Evolutionary conservation across 257 asterid genomes (phyloP).

Genomic region (Fraxinus americana): DNA sequence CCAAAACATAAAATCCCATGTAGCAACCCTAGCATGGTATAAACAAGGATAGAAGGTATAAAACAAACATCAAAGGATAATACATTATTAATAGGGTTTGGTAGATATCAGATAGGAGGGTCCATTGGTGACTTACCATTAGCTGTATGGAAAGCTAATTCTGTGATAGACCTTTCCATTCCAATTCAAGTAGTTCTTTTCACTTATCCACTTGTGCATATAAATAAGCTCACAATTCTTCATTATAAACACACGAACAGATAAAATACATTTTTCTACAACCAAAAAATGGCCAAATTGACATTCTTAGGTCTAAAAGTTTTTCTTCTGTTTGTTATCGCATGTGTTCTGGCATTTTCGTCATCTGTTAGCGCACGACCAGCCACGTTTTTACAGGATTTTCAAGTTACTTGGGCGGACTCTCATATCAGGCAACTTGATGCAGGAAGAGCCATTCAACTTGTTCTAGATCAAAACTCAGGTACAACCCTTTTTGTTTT

Average conservation of each 20-base stretch:
- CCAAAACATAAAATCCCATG: too few species aligned
- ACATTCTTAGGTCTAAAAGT: not conserved
- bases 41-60: not conserved
- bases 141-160: conserved; percentile 65
- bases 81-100: conserved; percentile 34
- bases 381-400: conserved; percentile 73
- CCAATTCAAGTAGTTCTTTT: conserved; percentile 31
- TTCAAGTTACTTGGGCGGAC: conserved; percentile 59
- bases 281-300: conserved; percentile 31
- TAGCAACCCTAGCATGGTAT: too few species aligned
- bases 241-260: conserved; percentile 19
- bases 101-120: conserved; percentile 33
- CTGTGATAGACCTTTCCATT: conserved; percentile 25
- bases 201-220: conserved; percentile 27
- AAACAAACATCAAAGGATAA: not conserved
- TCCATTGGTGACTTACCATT: conserved; percentile 64
- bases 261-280: not conserved
- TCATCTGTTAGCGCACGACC: conserved; percentile 46
- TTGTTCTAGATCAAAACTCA: conserved; percentile 68
- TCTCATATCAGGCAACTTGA: conserved; percentile 66
- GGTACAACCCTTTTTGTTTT: conserved; percentile 29
- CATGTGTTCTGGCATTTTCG: conserved; percentile 25
- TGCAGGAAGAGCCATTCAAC: conserved; percentile 78
- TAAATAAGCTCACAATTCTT: conserved; percentile 30
- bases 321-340: conserved; percentile 4